Base-by-base conservation (phyloP, 148 eudicot genomes). In the Chenopodium album region DNA sequence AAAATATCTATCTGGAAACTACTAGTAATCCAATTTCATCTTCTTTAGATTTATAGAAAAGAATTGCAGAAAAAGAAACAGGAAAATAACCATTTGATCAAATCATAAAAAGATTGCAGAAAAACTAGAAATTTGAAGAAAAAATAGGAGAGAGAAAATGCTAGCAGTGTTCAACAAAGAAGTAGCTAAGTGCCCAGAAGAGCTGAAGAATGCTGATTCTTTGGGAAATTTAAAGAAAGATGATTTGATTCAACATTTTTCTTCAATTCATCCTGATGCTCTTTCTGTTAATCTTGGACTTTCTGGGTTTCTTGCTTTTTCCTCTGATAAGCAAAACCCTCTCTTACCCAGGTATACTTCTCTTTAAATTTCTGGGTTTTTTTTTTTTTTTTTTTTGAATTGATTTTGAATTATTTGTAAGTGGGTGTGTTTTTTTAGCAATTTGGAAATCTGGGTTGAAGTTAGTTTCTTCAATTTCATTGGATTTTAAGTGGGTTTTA, bases 181-280 rank as follows among this genome's bases (percentile, higher is more conserved):
- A 74, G 89, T 89, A 47, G 91, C 83, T 5, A 86, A 82, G 77
- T 79, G 81, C 80, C 89, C 91, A 78, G 82, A 89, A 68, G 91
- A 85, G 56, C 77, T 86, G 28, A 86, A 82, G 75, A 86, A 83
- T 86, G 82, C 60, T 52, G 81, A 86, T 28, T 75, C 77, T 41
- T 81, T 60, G 13, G 70, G 72, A 32, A 67, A 13, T 71, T 73
- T 85, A 75, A 88, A 88, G 23, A 85, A 88, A 37, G 87, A 84
- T 71, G 37, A 48, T 32, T 73, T 89, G 83, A 46, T 81, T 63
- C 79, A 77, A 34, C 86, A 85, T 41, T 86, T 89, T 73, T 80
- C 86, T 29, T 78, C 88, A 16, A 41, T 82, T 73, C 62, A 86
- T 76, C 82, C 87, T 56, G 79, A 89, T 81, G 82, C 87, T 73